These are phyloP conservation scores for Cercospora berteroae DNA, from an alignment of 2,329 filamentous ascomycete species.

Conservation along the genomic window DNA sequence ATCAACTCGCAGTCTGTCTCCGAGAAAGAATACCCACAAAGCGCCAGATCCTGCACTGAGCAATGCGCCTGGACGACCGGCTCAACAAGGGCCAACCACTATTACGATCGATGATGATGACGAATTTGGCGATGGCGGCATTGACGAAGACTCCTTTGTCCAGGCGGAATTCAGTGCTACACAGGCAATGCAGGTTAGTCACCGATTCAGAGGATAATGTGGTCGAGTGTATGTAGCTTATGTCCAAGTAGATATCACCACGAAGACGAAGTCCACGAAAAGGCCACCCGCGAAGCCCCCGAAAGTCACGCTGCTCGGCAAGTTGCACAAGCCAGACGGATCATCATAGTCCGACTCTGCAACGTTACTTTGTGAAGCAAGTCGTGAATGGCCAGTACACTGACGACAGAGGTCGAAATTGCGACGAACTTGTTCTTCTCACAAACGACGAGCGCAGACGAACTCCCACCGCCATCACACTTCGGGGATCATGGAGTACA, in stretches of 20 bases:
- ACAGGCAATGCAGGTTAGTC: slow-evolving; percentile 56
- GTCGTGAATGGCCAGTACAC: slow-evolving; percentile 68
- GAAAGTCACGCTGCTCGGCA: slow-evolving; percentile 15
- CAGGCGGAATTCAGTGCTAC: slow-evolving; percentile 71
- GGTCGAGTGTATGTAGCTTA: slow-evolving; percentile 37
- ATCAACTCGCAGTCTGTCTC: neutral
- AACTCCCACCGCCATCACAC: slow-evolving; percentile 63
- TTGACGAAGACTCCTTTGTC: slow-evolving; percentile 68
- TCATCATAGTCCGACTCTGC: slow-evolving; percentile 12
- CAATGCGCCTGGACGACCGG: neutral
- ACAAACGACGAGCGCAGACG: slow-evolving; percentile 75
- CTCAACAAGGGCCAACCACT: slow-evolving; percentile 1
- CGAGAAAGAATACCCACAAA: slow-evolving; percentile 22
- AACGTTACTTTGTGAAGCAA: slow-evolving; percentile 74
- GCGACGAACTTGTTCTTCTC: slow-evolving; percentile 66
- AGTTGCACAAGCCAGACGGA: slow-evolving; percentile 2
- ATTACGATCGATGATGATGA: slow-evolving; percentile 51
- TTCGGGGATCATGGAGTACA: slow-evolving; percentile 84
- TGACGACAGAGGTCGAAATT: slow-evolving; percentile 61
- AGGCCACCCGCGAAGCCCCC: slow-evolving; percentile 15
- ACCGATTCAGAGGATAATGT: slow-evolving; percentile 24
- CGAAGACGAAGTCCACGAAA: slow-evolving; percentile 27
- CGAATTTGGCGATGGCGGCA: slow-evolving; percentile 68
- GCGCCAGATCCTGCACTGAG: neutral
- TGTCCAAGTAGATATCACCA: slow-evolving; percentile 32